These are phyloP conservation scores for Tricholoma hemisulphureum DNA, from an alignment of 768 basidiomycete genomes.

Conservation along the genomic window DNA sequence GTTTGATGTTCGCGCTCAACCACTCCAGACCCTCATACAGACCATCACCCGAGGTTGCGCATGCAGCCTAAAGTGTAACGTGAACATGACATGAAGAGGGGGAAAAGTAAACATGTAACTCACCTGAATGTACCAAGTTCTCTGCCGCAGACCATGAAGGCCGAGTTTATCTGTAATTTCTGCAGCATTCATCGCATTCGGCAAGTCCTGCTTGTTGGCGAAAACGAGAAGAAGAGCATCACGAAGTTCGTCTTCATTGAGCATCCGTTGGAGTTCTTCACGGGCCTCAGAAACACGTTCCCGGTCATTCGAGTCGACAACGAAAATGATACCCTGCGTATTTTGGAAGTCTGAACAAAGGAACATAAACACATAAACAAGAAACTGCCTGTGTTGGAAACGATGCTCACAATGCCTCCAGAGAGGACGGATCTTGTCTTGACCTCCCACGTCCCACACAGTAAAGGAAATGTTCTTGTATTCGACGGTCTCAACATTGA, in stretches of 20 bases:
- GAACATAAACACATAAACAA: conserved; percentile 15
- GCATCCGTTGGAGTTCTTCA: conserved; percentile 98
- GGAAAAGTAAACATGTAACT: conserved; percentile 22
- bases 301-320: conserved; percentile 98
- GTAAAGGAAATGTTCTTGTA: conserved; percentile 99
- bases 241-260: conserved; percentile 99
- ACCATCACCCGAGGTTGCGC: conserved; percentile 98
- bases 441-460: conserved; percentile 99
- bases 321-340: conserved; percentile 99
- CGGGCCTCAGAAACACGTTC: conserved; percentile 99
- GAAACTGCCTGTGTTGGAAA: conserved; percentile 18
- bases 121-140: conserved; percentile 98
- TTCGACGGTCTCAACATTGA: conserved; percentile 99
- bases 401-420: conserved; percentile 95
- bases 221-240: conserved; percentile 98
- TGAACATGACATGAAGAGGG: conserved; percentile 14
- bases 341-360: conserved; percentile 93
- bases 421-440: conserved; percentile 99
- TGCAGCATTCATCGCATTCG: conserved; percentile 98
- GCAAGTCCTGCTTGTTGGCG: conserved; percentile 99
- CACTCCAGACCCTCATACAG: conserved; percentile 98
- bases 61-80: conserved; percentile 69
- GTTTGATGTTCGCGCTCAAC: conserved; percentile 90
- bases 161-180: conserved; percentile 99
- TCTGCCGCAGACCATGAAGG: conserved; percentile 92